Base-by-base conservation (phyloP, 2,329 filamentous ascomycete species). In the Aspergillus ustus region DNA sequence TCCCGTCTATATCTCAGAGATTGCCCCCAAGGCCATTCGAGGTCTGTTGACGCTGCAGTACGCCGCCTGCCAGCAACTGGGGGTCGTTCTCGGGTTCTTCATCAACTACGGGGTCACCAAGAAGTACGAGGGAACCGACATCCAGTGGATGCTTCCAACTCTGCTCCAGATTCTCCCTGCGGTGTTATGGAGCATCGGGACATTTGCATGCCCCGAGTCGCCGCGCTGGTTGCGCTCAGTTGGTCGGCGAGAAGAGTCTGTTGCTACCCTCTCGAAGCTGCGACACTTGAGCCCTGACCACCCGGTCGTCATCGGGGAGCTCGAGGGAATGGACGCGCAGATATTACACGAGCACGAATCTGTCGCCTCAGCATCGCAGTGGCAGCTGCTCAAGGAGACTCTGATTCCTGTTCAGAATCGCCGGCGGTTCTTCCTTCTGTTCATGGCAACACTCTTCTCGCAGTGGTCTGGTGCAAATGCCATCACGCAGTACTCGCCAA, bases 381-480 rank as follows among this genome's bases (percentile, higher is more conserved):
- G 69, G 52, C 71, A 75, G 40, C 63, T 78, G 1, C 57, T 76
- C 20, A 75, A 74, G 50, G 76, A 80, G 57, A 78, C 73, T 0
- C 74, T 81, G 19, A 59, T 71, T 1, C 73, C 76, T 0, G 63
- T 72, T 0, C 66, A 76, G 15, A 81, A 81, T 55, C 72, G 80
- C 3, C 76, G 78, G 19, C 75, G 79, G 3, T 69, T 78, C 15
- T 76, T 78, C 59, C 77, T 80, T 37, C 66, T 70, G 8, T 66
- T 80, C 4, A 61, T 79, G 20, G 75, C 75, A 0, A 81, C 78
- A 22, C 70, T 73, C 0, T 70, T 82, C 37, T 74, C 80, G 0
- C 78, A 84, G 65, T 73, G 82, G 50, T 80, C 78, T 0, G 79
- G 81, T 5, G 80, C 79, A 19, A 80, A 80, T 66, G 73, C 75